These are phyloP conservation scores for Raddia guianensis DNA, from an alignment of 176 grass and related monocot genomes.

Conservation along the genomic window DNA sequence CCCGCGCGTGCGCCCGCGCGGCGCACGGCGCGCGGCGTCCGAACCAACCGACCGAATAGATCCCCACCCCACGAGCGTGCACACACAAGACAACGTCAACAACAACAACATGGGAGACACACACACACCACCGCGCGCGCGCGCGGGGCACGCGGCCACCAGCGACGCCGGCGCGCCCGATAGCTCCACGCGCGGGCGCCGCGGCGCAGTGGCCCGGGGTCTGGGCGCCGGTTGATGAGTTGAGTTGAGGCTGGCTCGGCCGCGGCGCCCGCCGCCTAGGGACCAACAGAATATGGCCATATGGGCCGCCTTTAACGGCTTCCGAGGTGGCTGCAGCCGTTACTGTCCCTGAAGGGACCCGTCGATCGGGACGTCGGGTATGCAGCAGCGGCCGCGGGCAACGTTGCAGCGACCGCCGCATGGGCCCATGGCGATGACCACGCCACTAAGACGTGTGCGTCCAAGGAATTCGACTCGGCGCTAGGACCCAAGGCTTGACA, in stretches of 20 bases:
- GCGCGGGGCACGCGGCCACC: too few relatives aligned
- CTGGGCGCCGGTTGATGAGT: too few relatives aligned
- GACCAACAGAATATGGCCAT: conserved; percentile 20
- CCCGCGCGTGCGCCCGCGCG: too few relatives aligned
- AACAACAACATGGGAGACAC: too few relatives aligned
- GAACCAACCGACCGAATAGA: background rate
- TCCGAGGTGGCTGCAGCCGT: conserved; percentile 28
- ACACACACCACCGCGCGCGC: too few relatives aligned
- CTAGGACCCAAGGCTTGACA: background rate
- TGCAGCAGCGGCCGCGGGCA: too few relatives aligned
- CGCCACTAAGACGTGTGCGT: background rate
- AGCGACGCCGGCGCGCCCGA: too few relatives aligned
- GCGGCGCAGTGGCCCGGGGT: too few relatives aligned
- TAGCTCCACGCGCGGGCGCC: too few relatives aligned
- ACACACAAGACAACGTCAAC: too few relatives aligned
- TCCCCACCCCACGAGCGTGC: background rate
- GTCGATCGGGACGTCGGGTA: conserved; percentile 2
- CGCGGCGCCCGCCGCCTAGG: background rate
- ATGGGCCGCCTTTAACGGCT: conserved; percentile 26
- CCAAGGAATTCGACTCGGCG: conserved; percentile 12
- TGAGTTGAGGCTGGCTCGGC: too few relatives aligned
- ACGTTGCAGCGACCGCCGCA: background rate
- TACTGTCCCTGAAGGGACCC: conserved; percentile 13
- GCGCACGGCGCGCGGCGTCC: background rate
- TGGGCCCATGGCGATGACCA: background rate